phyloP scores from a whole-genome alignment of 2,329 filamentous ascomycete genomes.

The Lachnellula willkommii region DNA sequence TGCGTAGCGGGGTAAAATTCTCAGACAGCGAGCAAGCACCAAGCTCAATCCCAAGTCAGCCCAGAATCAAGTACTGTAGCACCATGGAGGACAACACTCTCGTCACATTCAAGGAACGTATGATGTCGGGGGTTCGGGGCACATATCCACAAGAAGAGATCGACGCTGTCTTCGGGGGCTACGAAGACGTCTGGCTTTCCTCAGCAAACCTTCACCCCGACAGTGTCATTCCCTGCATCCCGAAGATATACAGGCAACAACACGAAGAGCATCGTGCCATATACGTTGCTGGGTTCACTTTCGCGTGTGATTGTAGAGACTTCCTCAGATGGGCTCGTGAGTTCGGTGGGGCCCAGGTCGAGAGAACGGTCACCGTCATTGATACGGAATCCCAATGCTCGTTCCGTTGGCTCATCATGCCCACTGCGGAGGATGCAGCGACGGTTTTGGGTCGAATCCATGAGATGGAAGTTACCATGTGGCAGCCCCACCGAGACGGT shows the following conservation, averaged over 20 bases:
- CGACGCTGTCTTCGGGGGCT: neutral
- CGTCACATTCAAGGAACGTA: neutral
- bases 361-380: conserved; percentile 16
- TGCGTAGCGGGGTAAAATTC: neutral
- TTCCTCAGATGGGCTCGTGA: conserved; percentile 3
- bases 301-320: conserved; percentile 1
- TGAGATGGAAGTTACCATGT: conserved; percentile 6
- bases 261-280: conserved; percentile 16
- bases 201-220: neutral
- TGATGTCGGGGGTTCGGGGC: neutral
- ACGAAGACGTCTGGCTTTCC: conserved; percentile 16
- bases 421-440: conserved; percentile 13
- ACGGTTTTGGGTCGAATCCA: conserved; percentile 10
- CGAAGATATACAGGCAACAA: conserved; percentile 13
- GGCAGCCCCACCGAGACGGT: neutral
- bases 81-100: neutral
- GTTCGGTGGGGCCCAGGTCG: conserved; percentile 14
- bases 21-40: neutral
- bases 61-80: neutral
- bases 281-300: conserved; percentile 20
- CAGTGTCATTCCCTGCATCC: conserved; percentile 17
- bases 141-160: neutral
- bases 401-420: conserved; percentile 26
- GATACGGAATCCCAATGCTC: conserved; percentile 13
- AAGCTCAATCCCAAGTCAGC: neutral